A percentile compares a stretch with the other conserved stretches of the same genome.
Conservation (phyloP, 352 stramenopile species). For the Pythium brassicae region DNA sequence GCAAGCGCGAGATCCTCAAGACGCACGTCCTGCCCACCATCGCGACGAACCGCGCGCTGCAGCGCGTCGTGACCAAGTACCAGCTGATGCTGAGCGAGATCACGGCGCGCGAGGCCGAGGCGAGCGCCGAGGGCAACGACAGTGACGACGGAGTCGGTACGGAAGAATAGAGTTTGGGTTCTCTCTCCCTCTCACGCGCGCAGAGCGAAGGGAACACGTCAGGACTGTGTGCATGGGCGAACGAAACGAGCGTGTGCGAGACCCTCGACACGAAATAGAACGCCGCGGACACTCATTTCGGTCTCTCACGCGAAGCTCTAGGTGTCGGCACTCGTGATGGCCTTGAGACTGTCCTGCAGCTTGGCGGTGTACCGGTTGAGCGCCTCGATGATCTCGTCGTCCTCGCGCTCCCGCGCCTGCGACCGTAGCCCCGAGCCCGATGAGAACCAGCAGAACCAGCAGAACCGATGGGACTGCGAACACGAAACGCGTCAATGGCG, state of each 20-base stretch:
- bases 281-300: neutral
- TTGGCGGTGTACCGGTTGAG: constrained; percentile 93
- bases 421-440: too few relatives aligned
- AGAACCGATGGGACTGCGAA: neutral
- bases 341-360: constrained; percentile 90
- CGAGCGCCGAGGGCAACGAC: neutral
- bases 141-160: constrained; percentile 1
- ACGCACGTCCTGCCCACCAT: constrained; percentile 71
- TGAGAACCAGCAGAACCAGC: too few relatives aligned
- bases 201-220: neutral
- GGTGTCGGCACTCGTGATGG: constrained; percentile 85
- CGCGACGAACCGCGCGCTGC: constrained; percentile 70
- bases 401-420: constrained; percentile 80
- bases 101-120: constrained; percentile 31
- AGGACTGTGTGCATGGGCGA: neutral
- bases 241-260: neutral
- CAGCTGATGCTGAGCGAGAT: constrained; percentile 81
- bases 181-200: too few relatives aligned
- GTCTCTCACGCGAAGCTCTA: constrained; percentile 17
- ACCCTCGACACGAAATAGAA: neutral
- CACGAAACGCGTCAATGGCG: too few relatives aligned
- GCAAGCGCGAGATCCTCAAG: constrained; percentile 75
- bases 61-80: constrained; percentile 82
- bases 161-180: neutral
- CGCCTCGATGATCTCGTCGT: constrained; percentile 93